Percentiles rank a stretch among this genome's conserved stretches.
phyloP scores from a whole-genome alignment of 2,329 filamentous ascomycete genomes.

The Verticillium tricorpus region DNA sequence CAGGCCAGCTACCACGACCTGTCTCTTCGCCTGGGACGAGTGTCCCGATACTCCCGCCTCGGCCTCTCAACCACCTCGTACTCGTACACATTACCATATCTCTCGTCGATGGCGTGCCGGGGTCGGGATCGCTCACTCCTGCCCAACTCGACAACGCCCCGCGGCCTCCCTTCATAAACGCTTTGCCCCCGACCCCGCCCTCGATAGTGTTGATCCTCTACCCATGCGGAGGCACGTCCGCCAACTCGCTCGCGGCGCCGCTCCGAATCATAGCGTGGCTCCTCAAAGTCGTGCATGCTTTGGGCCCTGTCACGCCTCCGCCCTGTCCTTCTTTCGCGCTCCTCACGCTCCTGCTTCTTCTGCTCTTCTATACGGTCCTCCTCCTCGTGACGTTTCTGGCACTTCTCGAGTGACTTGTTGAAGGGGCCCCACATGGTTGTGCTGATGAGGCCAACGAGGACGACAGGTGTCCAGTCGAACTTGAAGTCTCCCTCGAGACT shows the following conservation, averaged over 20 bases:
- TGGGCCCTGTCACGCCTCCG: background rate
- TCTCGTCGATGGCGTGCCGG: background rate
- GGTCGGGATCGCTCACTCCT: background rate
- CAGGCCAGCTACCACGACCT: background rate
- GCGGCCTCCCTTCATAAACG: background rate
- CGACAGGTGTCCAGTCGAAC: constrained; percentile 35
- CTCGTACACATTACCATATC: background rate
- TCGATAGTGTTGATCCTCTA: background rate
- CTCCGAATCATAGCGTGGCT: background rate
- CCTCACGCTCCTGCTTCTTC: background rate
- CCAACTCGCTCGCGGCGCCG: background rate
- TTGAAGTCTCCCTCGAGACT: constrained; percentile 32
- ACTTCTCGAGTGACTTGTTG: constrained; percentile 31
- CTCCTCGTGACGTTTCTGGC: constrained; percentile 11
- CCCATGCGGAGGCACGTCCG: background rate
- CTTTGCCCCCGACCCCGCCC: background rate
- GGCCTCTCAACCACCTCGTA: background rate
- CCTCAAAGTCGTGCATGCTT: background rate
- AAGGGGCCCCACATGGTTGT: constrained; percentile 32
- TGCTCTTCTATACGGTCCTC: constrained; percentile 9
- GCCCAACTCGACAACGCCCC: background rate
- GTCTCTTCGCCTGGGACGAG: background rate
- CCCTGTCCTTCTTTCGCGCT: background rate
- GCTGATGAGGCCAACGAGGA: constrained; percentile 32
- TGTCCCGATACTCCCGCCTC: background rate